Evolutionary conservation across 176 grass and related monocot genomes (phyloP), one percentile per base, ranked within the genome.

Genomic region (Aegilops tauschii): DNA sequence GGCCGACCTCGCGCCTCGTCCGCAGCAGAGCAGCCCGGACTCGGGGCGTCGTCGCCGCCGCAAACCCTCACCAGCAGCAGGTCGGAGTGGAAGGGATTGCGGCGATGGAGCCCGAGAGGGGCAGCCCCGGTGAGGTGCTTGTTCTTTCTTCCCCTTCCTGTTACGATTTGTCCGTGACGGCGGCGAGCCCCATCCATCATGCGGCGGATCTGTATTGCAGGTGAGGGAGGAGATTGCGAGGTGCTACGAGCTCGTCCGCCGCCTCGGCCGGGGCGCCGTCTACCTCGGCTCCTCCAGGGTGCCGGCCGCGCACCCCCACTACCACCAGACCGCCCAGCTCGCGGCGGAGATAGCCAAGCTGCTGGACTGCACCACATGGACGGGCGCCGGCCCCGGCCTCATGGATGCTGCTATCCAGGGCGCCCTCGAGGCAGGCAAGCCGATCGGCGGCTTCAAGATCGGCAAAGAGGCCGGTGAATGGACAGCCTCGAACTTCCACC

Each of bases 331-430:
- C 32, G 58, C 86, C 11, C 88, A 95, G 81, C 82, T 96, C 30
- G 89, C 93, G 0, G 88, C 88, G 73, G 96, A 95, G 88, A 75
- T 90, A 69, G 86, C 93, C 81, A 87, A 67, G 76, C 68, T 94
- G 84, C 85, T 96, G 75, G 88, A 91, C 71, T 96, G 93, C 88
- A 96, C 93, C 44, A 98, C 92, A 73, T 98, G 96, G 96, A 91
- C 86, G 0, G 93, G 90, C 83, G 93, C 90, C 0, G 90, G 93
- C 50, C 96, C 97, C 1, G 92, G 92, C 73, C 86, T 98, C 36
- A 98, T 96, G 96, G 93, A 98, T 85, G 96, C 93, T 6, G 90
- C 90, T 34, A 90, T 80, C 28, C 83, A 72, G 65, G 96, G 93
- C 42, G 90, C 93, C 80, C 47, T 98, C 69, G 80, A 90, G 68